These are phyloP conservation scores for Cochlearia excelsa DNA, from an alignment of 345 rosid genomes.

Conservation along the genomic window DNA sequence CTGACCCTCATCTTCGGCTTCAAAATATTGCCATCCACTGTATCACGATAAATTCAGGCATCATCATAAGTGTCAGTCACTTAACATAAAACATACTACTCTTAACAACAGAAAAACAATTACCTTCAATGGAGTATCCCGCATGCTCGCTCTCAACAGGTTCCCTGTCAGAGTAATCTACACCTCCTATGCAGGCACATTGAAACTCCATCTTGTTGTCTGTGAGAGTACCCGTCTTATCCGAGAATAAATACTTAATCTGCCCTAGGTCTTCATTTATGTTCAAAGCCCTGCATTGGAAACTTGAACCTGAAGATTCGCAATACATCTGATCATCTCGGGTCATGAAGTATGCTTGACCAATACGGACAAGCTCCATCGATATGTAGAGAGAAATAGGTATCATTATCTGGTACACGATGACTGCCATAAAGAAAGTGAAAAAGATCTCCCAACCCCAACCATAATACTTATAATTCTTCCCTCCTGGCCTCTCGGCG, in stretches of 20 bases:
- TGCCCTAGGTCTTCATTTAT: constrained; percentile 99
- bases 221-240: constrained; percentile 97
- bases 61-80: constrained; percentile 12
- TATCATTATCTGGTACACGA: constrained; percentile 98
- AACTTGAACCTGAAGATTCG: constrained; percentile 68
- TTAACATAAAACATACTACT: constrained; percentile 23
- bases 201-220: constrained; percentile 99
- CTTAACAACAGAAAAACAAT: constrained; percentile 10
- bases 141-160: constrained; percentile 40
- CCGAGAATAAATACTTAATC: constrained; percentile 92
- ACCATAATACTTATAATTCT: constrained; percentile 72
- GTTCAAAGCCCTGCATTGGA: constrained; percentile 94
- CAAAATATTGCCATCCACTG: constrained; percentile 72
- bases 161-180: constrained; percentile 63
- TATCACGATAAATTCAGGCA: constrained; percentile 22
- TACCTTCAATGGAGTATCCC: constrained; percentile 65
- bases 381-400: constrained; percentile 98
- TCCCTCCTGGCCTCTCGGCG: constrained; percentile 31
- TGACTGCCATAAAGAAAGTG: constrained; percentile 92
- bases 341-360: constrained; percentile 98
- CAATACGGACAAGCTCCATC: constrained; percentile 98
- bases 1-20: constrained; percentile 86
- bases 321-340: constrained; percentile 69
- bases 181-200: constrained; percentile 91
- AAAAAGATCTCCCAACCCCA: constrained; percentile 92